Conservation (phyloP, 2,329 filamentous ascomycete species). For the Cladosporium cucumerinum region DNA sequence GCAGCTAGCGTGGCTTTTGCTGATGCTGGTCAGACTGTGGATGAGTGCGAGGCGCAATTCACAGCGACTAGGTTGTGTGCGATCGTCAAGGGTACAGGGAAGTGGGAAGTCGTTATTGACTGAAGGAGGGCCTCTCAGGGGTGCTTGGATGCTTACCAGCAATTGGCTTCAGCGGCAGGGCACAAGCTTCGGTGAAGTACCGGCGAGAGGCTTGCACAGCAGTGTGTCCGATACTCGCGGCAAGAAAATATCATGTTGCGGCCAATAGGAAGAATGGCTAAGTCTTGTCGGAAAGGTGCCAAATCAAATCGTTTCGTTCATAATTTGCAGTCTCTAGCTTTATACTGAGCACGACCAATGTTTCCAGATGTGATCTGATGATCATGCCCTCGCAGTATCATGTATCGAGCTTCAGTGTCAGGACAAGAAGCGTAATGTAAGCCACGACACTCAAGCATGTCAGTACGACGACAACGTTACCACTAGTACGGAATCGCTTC, state of each 20-base stretch:
- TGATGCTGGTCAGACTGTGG: neutral
- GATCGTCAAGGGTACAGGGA: neutral
- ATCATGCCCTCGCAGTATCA: neutral
- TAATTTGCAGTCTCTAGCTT: neutral
- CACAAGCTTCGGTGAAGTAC: neutral
- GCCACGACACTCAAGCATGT: constrained; percentile 61
- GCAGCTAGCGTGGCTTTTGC: neutral
- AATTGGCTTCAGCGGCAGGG: too few species aligned
- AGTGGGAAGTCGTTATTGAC: neutral
- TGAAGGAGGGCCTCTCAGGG: neutral
- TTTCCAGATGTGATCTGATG: neutral
- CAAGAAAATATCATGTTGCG: neutral
- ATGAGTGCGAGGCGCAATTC: neutral
- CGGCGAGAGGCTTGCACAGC: neutral
- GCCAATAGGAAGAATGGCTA: neutral
- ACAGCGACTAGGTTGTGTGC: neutral
- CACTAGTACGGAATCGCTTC: constrained; percentile 61
- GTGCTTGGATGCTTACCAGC: too few species aligned
- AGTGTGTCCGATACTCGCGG: neutral
- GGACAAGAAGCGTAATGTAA: constrained; percentile 57
- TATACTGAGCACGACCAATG: neutral
- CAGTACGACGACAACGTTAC: constrained; percentile 62
- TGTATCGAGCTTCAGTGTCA: constrained; percentile 51
- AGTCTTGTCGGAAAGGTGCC: neutral
- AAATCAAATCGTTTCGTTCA: neutral